Evolutionary conservation across 345 rosid species (phyloP), one percentile per base, ranked within the genome.

Genomic region (Murraya paniculata): DNA sequence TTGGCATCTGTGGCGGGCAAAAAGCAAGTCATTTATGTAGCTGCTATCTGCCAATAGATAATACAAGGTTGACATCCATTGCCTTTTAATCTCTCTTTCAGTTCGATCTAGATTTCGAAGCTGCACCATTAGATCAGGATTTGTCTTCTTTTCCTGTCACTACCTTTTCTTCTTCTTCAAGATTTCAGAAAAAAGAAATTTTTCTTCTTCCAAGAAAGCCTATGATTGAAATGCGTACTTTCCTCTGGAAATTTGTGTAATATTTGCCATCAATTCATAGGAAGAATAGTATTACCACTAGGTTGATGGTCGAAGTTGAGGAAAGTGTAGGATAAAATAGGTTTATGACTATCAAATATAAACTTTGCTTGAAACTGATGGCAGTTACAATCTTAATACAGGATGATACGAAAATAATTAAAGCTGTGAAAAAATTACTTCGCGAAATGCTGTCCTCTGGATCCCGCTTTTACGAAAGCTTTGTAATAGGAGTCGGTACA

Each of bases 1-100:
- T 36, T 73, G 64, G 70, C 80, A 70, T 68, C n/a, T 31, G 53
- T 71, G 59, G 77, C 80, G 9, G 83, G 77, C 64, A 75, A 67
- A 82, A 64, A 38, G 35, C 27, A 64, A 72, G 77, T 36, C n/a
- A 30, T 24, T 57, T 64, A 64, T 38, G 71, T 58, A 33, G 80
- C 72, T 78, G 74, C 66, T 41, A 57, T 71, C 80, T 80, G 71
- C 71, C 71, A 30, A 64, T 71, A 50, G 39, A 70, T 30, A 60
- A 57, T 81, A 55, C 79, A 76, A 50, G 50, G 48, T 78, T 59
- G 48, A 64, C 59, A 30, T 2, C 55, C 73, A 9, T 66, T 65
- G 11, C 22, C 50, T 33, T 21, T 56, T 57, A 7, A 31, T 36
- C 56, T 19, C 59, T 33, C 22, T 21, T 3, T 45, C 18, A 4